Evolutionary conservation across 2,329 filamentous ascomycete genomes (phyloP).

Genomic region (Fusarium sp.): DNA sequence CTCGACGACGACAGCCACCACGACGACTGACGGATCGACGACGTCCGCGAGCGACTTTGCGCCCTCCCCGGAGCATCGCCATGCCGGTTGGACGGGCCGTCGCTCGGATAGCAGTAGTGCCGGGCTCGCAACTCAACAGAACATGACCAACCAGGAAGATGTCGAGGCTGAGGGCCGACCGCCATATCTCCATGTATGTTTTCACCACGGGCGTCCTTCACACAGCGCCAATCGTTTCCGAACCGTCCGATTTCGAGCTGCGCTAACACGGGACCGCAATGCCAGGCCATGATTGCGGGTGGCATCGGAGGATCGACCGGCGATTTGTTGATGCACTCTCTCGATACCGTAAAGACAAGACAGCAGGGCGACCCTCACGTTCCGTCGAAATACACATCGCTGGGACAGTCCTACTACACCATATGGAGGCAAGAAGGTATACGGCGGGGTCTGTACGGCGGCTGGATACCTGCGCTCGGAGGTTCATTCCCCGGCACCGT

Average conservation of each 20-base stretch:
- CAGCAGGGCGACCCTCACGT: conserved; percentile 96
- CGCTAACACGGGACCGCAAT: conserved; percentile 34
- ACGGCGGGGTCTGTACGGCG: conserved; percentile 86
- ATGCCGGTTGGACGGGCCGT: conserved; percentile 48
- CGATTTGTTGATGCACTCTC: conserved; percentile 98
- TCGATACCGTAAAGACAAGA: conserved; percentile 98
- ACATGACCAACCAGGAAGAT: conserved; percentile 53
- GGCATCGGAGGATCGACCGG: conserved; percentile 92
- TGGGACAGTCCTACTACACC: conserved; percentile 90
- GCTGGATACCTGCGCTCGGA: conserved; percentile 89
- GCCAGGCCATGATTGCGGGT: conserved; percentile 92
- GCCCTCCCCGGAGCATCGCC: conserved; percentile 43
- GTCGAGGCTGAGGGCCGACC: conserved; percentile 57
- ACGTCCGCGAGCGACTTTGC: conserved; percentile 37
- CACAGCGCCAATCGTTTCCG: background rate
- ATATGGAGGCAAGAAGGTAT: conserved; percentile 95
- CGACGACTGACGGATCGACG: conserved; percentile 27
- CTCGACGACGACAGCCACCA: conserved; percentile 24
- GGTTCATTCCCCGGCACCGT: conserved; percentile 95
- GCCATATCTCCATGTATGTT: conserved; percentile 58
- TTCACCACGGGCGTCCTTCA: background rate
- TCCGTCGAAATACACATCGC: conserved; percentile 90
- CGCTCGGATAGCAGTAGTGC: conserved; percentile 43
- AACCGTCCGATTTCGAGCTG: conserved; percentile 2
- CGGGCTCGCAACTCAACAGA: conserved; percentile 42